These are phyloP conservation scores for Fomitiporia mediterranea DNA, from an alignment of 1,284 basidiomycete species.

Conservation along the genomic window DNA sequence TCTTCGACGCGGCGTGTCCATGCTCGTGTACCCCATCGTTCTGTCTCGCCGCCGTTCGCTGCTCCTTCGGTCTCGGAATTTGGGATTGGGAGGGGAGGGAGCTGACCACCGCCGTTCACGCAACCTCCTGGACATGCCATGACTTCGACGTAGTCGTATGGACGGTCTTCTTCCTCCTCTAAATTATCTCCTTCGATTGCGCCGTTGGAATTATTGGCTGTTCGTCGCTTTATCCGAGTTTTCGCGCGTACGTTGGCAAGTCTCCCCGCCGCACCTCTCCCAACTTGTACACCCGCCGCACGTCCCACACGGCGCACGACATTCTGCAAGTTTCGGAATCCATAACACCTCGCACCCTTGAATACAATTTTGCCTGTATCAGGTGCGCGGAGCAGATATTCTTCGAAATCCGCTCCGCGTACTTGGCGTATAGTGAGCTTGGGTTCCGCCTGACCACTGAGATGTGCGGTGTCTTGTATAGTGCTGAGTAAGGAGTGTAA, in stretches of 20 bases:
- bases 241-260: slow-evolving; percentile 36
- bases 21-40: slow-evolving; percentile 66
- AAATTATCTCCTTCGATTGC: too few species aligned
- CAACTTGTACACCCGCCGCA: slow-evolving; percentile 73
- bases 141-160: slow-evolving; percentile 97
- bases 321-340: slow-evolving; percentile 97
- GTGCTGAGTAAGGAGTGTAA: slow-evolving; percentile 74
- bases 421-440: slow-evolving; percentile 58
- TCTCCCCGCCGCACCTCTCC: slow-evolving; percentile 60
- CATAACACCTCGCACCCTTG: slow-evolving; percentile 93
- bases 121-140: slow-evolving; percentile 99
- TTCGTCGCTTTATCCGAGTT: not conserved
- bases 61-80: slow-evolving; percentile 44
- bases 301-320: slow-evolving; percentile 91
- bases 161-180: slow-evolving; percentile 23
- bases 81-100: slow-evolving; percentile 61
- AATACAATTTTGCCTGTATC: slow-evolving; percentile 60
- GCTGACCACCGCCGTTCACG: slow-evolving; percentile 95
- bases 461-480: slow-evolving; percentile 41
- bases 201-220: slow-evolving; percentile 26
- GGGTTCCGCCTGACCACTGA: slow-evolving; percentile 29
- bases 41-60: not conserved
- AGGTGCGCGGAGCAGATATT: slow-evolving; percentile 45
- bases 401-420: slow-evolving; percentile 61
- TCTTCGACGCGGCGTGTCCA: slow-evolving; percentile 77